phyloP scores from a whole-genome alignment of 2,329 filamentous ascomycete species.

The Didymella pomorum region DNA sequence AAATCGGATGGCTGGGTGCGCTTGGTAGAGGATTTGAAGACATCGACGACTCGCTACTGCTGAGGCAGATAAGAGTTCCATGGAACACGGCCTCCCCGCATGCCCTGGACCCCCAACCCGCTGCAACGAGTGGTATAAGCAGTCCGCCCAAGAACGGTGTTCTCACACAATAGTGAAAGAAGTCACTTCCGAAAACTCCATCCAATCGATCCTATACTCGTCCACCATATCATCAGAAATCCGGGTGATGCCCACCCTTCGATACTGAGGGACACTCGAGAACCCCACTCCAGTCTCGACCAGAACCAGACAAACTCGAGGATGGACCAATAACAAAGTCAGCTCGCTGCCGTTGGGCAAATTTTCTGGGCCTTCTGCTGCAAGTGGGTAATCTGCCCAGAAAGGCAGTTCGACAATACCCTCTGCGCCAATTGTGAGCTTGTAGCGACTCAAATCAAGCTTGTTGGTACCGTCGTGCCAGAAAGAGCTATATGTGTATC shows the following conservation, averaged over 20 bases:
- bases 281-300: neutral
- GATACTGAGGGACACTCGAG: slow-evolving; percentile 6
- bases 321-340: slow-evolving; percentile 25
- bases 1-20: neutral
- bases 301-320: slow-evolving; percentile 24
- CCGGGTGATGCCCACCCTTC: slow-evolving; percentile 25
- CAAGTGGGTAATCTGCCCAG: slow-evolving; percentile 22
- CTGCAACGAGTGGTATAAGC: too few relatives aligned
- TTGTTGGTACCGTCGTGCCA: neutral
- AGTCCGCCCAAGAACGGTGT: too few relatives aligned
- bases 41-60: neutral
- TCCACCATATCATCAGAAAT: slow-evolving; percentile 17
- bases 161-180: neutral
- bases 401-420: slow-evolving; percentile 11
- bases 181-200: slow-evolving; percentile 15
- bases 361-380: slow-evolving; percentile 2
- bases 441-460: slow-evolving; percentile 13
- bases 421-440: slow-evolving; percentile 3
- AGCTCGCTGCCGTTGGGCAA: slow-evolving; percentile 11
- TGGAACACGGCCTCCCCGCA: neutral
- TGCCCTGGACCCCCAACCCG: neutral
- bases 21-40: neutral
- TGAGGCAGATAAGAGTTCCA: too few relatives aligned
- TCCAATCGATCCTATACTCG: slow-evolving; percentile 27
- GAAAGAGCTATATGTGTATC: slow-evolving; percentile 2